Conservation (phyloP, 306 rosid species). For the Prunus fruticosa region DNA sequence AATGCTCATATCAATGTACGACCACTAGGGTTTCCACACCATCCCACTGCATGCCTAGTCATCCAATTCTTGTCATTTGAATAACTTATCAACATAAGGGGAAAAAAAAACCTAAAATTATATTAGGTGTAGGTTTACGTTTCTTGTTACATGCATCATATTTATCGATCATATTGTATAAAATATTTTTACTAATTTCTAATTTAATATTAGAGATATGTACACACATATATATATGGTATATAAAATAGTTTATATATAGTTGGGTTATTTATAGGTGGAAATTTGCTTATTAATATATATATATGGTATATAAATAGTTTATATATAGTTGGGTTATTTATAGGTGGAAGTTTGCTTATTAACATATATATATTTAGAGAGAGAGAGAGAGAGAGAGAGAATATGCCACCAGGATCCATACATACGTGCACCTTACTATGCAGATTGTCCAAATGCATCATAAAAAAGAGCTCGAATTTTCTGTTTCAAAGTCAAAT, state of each 20-base stretch:
- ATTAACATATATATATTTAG: neutral
- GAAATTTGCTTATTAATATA: neutral
- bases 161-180: neutral
- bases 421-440: too few species aligned
- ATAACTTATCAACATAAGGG: too few species aligned
- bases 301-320: neutral
- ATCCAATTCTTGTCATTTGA: neutral
- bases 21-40: too few species aligned
- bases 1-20: too few species aligned
- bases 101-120: too few species aligned
- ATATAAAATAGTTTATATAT: too few species aligned
- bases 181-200: fast-evolving
- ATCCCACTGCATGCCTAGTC: neutral
- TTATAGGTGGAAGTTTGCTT: neutral
- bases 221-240: neutral
- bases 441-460: neutral
- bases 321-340: neutral
- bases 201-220: too few species aligned
- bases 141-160: neutral
- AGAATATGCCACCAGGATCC: neutral
- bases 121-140: too few species aligned
- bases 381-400: too few species aligned
- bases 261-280: neutral
- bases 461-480: neutral
- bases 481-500: neutral